These are phyloP conservation scores for Bidens hawaiensis DNA, from an alignment of 140 eudicot species.

Conservation along the genomic window DNA sequence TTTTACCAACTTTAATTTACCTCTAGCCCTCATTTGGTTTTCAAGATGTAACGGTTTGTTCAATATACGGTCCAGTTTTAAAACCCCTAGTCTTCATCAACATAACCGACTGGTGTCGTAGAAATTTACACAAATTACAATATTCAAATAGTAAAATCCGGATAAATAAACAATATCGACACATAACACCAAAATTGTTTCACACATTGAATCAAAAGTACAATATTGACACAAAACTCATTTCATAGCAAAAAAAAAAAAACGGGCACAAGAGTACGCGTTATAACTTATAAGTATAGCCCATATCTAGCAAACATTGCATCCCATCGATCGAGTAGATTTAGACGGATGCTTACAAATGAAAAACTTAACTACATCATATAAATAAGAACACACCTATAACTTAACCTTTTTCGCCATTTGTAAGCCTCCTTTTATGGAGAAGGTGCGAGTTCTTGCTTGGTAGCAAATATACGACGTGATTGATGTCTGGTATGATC, in stretches of 20 bases:
- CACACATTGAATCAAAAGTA: neutral
- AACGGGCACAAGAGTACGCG: slow-evolving; percentile 13
- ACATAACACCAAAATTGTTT: neutral
- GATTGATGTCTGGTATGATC: neutral
- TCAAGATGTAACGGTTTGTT: too few relatives aligned
- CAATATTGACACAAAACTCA: slow-evolving; percentile 8
- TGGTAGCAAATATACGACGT: neutral
- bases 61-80: too few relatives aligned
- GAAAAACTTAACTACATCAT: slow-evolving; percentile 15
- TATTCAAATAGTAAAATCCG: too few relatives aligned
- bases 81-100: too few relatives aligned
- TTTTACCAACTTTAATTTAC: too few relatives aligned
- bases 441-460: slow-evolving; percentile 11
- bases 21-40: too few relatives aligned
- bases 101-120: too few relatives aligned
- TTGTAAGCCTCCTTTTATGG: neutral
- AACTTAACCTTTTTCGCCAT: slow-evolving; percentile 3
- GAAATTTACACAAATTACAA: too few relatives aligned
- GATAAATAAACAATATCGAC: too few relatives aligned
- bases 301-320: neutral
- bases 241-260: neutral
- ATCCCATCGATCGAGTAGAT: slow-evolving; percentile 14
- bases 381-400: slow-evolving; percentile 19
- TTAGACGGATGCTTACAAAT: slow-evolving; percentile 18
- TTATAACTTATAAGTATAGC: slow-evolving; percentile 15